A percentile compares a stretch with the other conserved stretches of the same genome.
These are phyloP conservation scores for Populus hybrid DNA, from an alignment of 441 rosid genomes.

Conservation along the genomic window DNA sequence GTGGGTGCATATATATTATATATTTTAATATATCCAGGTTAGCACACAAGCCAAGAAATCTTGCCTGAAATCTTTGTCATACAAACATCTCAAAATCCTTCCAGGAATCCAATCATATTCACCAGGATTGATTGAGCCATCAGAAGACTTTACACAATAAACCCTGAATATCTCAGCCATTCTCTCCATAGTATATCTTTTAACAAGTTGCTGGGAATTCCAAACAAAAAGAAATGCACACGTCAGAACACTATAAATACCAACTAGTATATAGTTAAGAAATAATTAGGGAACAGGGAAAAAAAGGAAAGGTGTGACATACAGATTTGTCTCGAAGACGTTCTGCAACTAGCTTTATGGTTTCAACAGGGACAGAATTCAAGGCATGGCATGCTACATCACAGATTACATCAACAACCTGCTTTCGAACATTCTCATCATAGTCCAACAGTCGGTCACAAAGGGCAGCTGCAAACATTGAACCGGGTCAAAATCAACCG, in stretches of 20 bases:
- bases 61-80: conserved; percentile 96
- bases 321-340: conserved; percentile 98
- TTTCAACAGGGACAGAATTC: conserved; percentile 67
- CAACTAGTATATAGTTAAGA: conserved; percentile 8
- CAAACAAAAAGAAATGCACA: neutral
- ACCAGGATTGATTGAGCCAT: conserved; percentile 40
- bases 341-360: conserved; percentile 80
- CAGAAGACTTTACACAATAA: conserved; percentile 52
- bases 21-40: neutral
- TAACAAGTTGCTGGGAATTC: conserved; percentile 70
- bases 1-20: neutral
- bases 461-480: conserved; percentile 68
- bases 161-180: conserved; percentile 76
- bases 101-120: conserved; percentile 98
- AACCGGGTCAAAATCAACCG: conserved; percentile 23
- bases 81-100: conserved; percentile 88
- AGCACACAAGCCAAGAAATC: conserved; percentile 9
- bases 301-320: conserved; percentile 31
- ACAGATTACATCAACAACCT: conserved; percentile 89
- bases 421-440: conserved; percentile 96
- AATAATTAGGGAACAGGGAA: conserved; percentile 15
- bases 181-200: conserved; percentile 90
- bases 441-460: conserved; percentile 95
- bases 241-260: conserved; percentile 12
- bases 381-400: conserved; percentile 76